Conservation (phyloP, 345 rosid genomes). For the Eucalyptus curtisii region DNA sequence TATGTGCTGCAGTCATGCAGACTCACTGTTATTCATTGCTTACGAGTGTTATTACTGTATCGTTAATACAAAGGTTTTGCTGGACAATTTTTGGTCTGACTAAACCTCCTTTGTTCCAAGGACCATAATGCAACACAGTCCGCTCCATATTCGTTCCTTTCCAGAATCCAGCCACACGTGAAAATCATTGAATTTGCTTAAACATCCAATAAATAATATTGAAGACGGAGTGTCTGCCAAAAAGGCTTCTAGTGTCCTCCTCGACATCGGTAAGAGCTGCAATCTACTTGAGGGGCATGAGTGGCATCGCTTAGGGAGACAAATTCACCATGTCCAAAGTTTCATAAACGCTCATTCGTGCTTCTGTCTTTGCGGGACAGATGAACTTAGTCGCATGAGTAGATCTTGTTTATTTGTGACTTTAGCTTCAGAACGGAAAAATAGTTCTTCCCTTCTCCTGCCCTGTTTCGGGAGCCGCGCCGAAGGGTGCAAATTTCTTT, state of each 20-base stretch:
- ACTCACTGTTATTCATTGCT: not conserved
- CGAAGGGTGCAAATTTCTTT: not conserved
- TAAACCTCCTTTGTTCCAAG: not conserved
- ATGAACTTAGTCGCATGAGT: not conserved
- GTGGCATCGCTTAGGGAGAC: not conserved
- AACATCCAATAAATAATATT: not conserved
- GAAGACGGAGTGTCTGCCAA: not conserved
- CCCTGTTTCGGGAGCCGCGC: not conserved
- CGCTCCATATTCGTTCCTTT: not conserved
- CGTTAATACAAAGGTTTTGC: not conserved
- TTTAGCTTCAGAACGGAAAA: not conserved
- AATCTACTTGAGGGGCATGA: not conserved
- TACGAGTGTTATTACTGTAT: not conserved
- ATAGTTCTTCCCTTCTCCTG: not conserved
- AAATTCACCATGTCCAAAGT: not conserved
- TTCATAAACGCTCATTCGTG: not conserved
- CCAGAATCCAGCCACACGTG: not conserved
- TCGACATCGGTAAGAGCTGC: not conserved
- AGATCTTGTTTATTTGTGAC: not conserved
- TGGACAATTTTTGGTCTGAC: not conserved
- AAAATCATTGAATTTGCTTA: not conserved
- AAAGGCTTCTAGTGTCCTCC: not conserved
- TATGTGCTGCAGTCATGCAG: not conserved
- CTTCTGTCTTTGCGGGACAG: not conserved
- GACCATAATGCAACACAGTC: not conserved